Percentiles rank a stretch among this genome's conserved stretches.
phyloP scores from a whole-genome alignment of 1,139 yeast genomes.

The Blastobotrys apis region DNA sequence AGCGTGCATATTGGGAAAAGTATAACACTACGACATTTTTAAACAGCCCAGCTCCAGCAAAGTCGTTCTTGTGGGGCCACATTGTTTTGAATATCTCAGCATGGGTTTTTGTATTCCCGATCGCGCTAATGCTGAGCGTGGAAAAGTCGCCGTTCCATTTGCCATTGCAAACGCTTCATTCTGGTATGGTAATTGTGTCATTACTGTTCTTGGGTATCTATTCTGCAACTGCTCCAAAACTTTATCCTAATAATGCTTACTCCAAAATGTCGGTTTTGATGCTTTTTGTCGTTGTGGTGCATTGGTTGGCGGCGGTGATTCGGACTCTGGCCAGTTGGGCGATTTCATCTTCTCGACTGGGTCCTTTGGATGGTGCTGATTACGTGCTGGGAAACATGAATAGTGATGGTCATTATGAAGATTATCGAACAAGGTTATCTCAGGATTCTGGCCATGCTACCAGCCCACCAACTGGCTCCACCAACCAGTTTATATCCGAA shows the following conservation, averaged over 20 bases:
- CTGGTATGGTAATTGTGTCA: constrained; percentile 46
- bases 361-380: constrained; percentile 38
- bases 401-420: constrained; percentile 17
- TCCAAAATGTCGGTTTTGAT: constrained; percentile 60
- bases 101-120: constrained; percentile 62
- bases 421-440: constrained; percentile 20
- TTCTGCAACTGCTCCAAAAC: constrained; percentile 54
- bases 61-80: constrained; percentile 57
- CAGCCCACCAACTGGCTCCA: constrained; percentile 1
- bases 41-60: constrained; percentile 48
- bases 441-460: constrained; percentile 28
- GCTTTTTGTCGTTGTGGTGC: constrained; percentile 49
- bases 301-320: constrained; percentile 50
- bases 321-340: constrained; percentile 43
- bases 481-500: neutral
- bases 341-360: constrained; percentile 25
- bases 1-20: constrained; percentile 68
- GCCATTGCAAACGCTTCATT: constrained; percentile 52
- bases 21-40: constrained; percentile 81
- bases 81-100: constrained; percentile 44
- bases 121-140: constrained; percentile 60
- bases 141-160: constrained; percentile 55
- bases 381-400: constrained; percentile 27
- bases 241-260: constrained; percentile 78
- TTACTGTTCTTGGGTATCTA: constrained; percentile 58